Evolutionary conservation across 2,329 filamentous ascomycete species (phyloP), one percentile per base, ranked within the genome.

Genomic region (Fusarium humuli): DNA sequence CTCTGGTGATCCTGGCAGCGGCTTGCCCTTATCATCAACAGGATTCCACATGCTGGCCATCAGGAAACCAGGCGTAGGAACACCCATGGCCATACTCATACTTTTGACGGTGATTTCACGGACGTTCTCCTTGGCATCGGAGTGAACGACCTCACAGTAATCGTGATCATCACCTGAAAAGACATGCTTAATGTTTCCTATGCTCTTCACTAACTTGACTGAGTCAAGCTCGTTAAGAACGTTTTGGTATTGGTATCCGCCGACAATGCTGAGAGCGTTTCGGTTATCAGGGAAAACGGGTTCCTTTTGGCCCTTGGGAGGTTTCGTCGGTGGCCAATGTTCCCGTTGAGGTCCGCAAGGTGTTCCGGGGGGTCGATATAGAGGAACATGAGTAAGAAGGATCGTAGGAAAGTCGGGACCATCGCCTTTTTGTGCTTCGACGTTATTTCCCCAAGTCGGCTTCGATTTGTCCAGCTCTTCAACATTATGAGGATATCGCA

Each of bases 161-260:
- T 99, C 96, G 82, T 99, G 96, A 77, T 99, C 96, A 75, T 99
- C 96, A 13, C 96, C 96, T 0, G 94, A 97, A 77, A 98, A 99
- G 45, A 94, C 92, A 70, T 96, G 92, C 5, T 89, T 86, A 14
- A 98, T 88, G 67, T 96, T 93, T 34, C 94, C 94, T 34, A 97
- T 85, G 69, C 90, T 92, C 64, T 91, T 86, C 44, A 97, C 83
- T 40, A 99, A 83, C 54, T 90, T 89, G 47, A 89, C 85, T 1
- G 94, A 96, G 71, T 98, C 89, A 4, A 88, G 85, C 52, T 91
- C 88, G 53, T 87, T 92, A 27, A 99, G 87, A 5, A 98, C 95
- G 74, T 98, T 99, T 79, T 98, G 95, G 77, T 99, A 99, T 79
- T 99, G 96, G 77, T 98, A 98, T 16, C 96, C 96, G 18, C 85